phyloP scores from a whole-genome alignment of 2,329 filamentous ascomycete genomes.

The Acrodontium crateriforme region DNA sequence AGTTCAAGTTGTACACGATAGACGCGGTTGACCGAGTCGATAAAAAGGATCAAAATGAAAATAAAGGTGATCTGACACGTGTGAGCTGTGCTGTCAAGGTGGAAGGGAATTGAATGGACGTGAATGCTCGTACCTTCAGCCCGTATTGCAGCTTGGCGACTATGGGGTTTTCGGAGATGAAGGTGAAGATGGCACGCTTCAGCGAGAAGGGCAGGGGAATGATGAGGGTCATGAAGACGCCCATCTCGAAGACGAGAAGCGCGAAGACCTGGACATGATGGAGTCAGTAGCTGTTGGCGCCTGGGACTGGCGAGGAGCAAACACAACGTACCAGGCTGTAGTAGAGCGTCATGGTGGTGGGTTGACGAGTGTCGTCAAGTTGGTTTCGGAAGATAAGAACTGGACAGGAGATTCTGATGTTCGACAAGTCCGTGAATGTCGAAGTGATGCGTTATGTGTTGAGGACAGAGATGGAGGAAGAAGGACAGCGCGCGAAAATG shows the following conservation, averaged over 20 bases:
- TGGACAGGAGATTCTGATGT: no score
- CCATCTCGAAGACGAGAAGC: slow-evolving; percentile 72
- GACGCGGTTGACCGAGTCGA: slow-evolving; percentile 91
- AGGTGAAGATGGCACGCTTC: slow-evolving; percentile 81
- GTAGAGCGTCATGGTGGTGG: slow-evolving; percentile 52
- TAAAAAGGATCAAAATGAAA: slow-evolving; percentile 95
- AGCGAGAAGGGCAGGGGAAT: slow-evolving; percentile 77
- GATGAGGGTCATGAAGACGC: slow-evolving; percentile 64
- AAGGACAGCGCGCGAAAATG: no score
- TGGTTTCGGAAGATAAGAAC: no score
- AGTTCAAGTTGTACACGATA: slow-evolving; percentile 93
- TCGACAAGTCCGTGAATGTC: no score
- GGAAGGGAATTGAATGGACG: no score
- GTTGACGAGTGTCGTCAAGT: no score
- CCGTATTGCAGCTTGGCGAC: slow-evolving; percentile 94
- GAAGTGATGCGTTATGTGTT: no score
- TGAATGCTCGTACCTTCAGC: slow-evolving; percentile 52
- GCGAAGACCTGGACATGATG: slow-evolving; percentile 54
- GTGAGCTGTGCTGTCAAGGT: slow-evolving; percentile 1
- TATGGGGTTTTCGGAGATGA: slow-evolving; percentile 78
- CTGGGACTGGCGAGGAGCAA: no score
- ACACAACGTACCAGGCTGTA: slow-evolving; percentile 53
- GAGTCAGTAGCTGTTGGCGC: slow-evolving; percentile 11
- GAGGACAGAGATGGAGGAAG: no score
- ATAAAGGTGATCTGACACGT: slow-evolving; percentile 72